Base-by-base conservation (phyloP, 1,284 basidiomycete species). In the Kalmanozyma brasiliensis region DNA sequence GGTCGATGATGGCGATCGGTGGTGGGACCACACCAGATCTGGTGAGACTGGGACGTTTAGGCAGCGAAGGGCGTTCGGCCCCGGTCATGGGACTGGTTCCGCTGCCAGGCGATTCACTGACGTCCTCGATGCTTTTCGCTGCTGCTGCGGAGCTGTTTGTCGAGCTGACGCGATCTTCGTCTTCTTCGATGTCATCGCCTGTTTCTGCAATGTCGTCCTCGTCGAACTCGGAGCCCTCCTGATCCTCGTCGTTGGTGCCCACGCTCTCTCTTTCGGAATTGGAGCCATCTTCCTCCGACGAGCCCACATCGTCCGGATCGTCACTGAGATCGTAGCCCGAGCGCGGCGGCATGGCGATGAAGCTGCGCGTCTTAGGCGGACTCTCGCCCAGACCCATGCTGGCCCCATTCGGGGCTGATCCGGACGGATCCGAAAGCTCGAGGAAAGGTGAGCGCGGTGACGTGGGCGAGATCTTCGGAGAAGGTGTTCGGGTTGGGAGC, bases 311-410 rank as follows among this genome's bases (percentile, higher is more conserved):
- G 48, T 82, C 80, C 1, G 80, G 79, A 52, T 82, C 80, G 42
- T 82, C 80, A 38, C 78, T 80, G 24, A 82, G 61, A 20, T 80
- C 77, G 48, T 82, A 82, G 29, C 80, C 80, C 2, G 79, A 80
- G 4, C 80, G 66, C 2, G 80, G 80, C 1, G 80, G 80, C 66
- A 82, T 78, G 22, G 74, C 79, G 56, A 82, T 82, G 61, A 81
- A 78, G 59, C 76, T 79, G 32, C 79, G 69, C 16, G 66, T 76
- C 59, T 81, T 82, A 24, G 80, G 80, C 23, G 80, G 80, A 11
- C 77, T 79, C 24, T 80, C 78, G 49, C 58, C 42, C 35, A 72
- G 49, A 30, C 52, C 55, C 56, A 57, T 49, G 24, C 51, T 57
- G 41, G 47, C 24, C 8, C 55, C 48, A 40, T 55, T 63, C 20